Conservation (phyloP, 805 yeast species). For the Starmerella bombi region DNA sequence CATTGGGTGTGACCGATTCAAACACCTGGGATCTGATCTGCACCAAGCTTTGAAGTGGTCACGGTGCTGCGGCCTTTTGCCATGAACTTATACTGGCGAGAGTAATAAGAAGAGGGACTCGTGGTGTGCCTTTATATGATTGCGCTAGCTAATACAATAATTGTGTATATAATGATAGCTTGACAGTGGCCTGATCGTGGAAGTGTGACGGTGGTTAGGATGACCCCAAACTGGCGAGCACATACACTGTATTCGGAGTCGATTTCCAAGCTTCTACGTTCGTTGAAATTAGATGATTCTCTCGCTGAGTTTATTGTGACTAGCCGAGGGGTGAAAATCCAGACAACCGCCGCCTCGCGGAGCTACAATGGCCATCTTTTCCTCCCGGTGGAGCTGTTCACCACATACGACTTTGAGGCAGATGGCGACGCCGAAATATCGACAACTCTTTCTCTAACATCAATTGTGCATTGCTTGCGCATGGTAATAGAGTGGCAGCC, state of each 20-base stretch:
- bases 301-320: conserved; percentile 6
- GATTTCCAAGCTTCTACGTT: conserved; percentile 11
- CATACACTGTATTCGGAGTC: conserved; percentile 16
- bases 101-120: too few species aligned
- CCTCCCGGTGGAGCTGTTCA: conserved; percentile 15
- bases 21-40: too few species aligned
- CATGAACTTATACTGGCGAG: too few species aligned
- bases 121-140: too few species aligned
- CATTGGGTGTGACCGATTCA: too few species aligned
- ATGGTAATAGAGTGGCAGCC: conserved; percentile 33
- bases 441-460: conserved; percentile 8
- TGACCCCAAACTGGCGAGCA: conserved; percentile 10
- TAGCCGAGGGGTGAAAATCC: conserved; percentile 9
- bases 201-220: conserved; percentile 1
- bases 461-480: conserved; percentile 16
- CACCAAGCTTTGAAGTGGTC: too few species aligned
- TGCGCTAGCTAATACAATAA: too few species aligned
- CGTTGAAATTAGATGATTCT: conserved; percentile 9
- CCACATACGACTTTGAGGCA: conserved; percentile 10
- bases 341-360: conserved; percentile 14
- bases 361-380: conserved; percentile 13
- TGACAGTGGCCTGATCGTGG: too few species aligned
- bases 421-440: conserved; percentile 1
- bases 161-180: too few species aligned
- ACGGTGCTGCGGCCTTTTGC: too few species aligned